These are phyloP conservation scores for Chamaenerion angustifolium DNA, from an alignment of 345 rosid species.

Conservation along the genomic window DNA sequence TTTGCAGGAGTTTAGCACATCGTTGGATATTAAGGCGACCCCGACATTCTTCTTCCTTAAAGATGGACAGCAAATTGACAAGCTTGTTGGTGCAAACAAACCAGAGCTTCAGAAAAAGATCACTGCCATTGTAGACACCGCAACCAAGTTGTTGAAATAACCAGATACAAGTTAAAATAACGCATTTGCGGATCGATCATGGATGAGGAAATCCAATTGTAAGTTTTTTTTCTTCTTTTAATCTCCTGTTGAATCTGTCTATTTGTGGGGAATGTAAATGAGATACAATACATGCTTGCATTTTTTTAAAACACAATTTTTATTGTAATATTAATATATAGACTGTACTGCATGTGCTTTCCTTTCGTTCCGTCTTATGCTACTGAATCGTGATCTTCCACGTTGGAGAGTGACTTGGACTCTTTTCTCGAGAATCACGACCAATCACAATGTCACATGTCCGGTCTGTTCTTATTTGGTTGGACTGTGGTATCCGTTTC, in stretches of 20 bases:
- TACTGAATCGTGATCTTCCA: no score
- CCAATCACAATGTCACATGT: no score
- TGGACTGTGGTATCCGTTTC: no score
- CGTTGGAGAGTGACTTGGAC: no score
- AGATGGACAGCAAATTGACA: slow-evolving; percentile 65
- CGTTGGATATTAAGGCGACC: slow-evolving; percentile 84
- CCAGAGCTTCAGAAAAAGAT: slow-evolving; percentile 69
- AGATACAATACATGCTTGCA: no score
- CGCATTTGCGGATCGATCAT: no score
- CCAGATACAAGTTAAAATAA: not conserved
- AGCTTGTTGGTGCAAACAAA: slow-evolving; percentile 82
- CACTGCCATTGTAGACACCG: slow-evolving; percentile 21
- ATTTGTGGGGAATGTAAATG: not conserved
- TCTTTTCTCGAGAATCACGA: no score
- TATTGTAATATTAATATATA: no score
- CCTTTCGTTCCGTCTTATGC: no score
- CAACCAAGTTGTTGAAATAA: not conserved
- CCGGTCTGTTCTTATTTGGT: no score
- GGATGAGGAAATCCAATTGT: not conserved
- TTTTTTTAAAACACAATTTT: no score
- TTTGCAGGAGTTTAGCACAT: slow-evolving; percentile 66
- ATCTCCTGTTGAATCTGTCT: not conserved
- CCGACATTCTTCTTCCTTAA: slow-evolving; percentile 86
- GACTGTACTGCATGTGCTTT: no score
- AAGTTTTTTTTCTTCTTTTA: not conserved